Evolutionary conservation across 129 eudicot species (phyloP).

Genomic region (Flaveria trinervia): DNA sequence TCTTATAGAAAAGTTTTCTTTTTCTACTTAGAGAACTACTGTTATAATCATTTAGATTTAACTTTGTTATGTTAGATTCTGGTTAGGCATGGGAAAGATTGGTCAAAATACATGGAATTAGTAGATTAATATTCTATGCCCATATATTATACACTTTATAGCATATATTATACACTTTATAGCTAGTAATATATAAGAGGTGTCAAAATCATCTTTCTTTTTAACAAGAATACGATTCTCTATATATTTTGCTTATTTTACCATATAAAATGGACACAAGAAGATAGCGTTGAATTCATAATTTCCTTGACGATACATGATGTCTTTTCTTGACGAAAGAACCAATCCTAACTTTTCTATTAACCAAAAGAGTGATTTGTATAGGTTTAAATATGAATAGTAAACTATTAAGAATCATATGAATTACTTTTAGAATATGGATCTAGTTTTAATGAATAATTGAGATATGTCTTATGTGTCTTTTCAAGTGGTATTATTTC

Average conservation of each 20-base stretch:
- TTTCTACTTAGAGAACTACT: background rate
- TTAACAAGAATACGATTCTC: background rate
- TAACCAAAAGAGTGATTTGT: background rate
- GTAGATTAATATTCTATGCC: background rate
- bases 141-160: background rate
- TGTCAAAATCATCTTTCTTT: slow-evolving; percentile 12
- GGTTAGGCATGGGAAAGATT: background rate
- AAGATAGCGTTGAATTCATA: slow-evolving; percentile 5
- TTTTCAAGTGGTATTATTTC: too few relatives aligned
- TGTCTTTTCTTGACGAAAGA: background rate
- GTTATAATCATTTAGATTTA: background rate
- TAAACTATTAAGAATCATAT: too few relatives aligned
- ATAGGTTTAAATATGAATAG: background rate
- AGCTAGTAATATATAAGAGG: background rate
- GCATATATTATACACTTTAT: background rate
- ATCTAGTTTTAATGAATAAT: too few relatives aligned
- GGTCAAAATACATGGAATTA: background rate
- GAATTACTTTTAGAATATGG: background rate
- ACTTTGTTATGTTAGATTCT: background rate
- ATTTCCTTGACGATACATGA: slow-evolving; percentile 5
- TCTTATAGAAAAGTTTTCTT: background rate
- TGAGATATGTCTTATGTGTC: too few relatives aligned
- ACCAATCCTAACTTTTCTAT: background rate
- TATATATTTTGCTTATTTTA: background rate
- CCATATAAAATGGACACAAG: slow-evolving; percentile 8